These are phyloP conservation scores for Gloeopeniophorella convolvens DNA, from an alignment of 768 basidiomycete genomes.

Conservation along the genomic window DNA sequence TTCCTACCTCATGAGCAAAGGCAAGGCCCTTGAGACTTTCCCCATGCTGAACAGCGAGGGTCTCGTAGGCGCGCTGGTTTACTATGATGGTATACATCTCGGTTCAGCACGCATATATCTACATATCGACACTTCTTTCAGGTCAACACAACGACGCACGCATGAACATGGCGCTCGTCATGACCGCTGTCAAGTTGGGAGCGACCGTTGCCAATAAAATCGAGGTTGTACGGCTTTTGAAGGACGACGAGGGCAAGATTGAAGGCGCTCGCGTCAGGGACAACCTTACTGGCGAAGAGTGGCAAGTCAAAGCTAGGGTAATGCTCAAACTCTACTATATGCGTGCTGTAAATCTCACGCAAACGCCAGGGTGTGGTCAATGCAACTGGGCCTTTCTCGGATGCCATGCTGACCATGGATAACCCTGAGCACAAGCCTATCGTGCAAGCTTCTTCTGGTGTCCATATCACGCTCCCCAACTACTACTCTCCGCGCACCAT, in stretches of 20 bases:
- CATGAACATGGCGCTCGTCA: slow-evolving; percentile 94
- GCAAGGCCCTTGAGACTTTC: slow-evolving; percentile 89
- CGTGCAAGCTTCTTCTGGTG: slow-evolving; percentile 86
- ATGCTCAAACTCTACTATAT: background rate
- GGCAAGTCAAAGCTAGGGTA: slow-evolving; percentile 76
- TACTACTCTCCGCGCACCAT: slow-evolving; percentile 94
- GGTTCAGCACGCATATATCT: slow-evolving; percentile 30
- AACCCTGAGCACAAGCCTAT: slow-evolving; percentile 73
- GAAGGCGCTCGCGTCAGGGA: slow-evolving; percentile 74
- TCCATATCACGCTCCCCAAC: slow-evolving; percentile 94
- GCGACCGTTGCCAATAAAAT: slow-evolving; percentile 86
- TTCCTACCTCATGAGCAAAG: slow-evolving; percentile 92
- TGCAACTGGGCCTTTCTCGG: slow-evolving; percentile 93
- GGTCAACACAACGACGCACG: slow-evolving; percentile 98
- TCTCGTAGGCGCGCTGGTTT: slow-evolving; percentile 90
- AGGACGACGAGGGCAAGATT: slow-evolving; percentile 57
- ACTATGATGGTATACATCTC: slow-evolving; percentile 76
- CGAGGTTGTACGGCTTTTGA: slow-evolving; percentile 75
- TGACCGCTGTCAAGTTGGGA: slow-evolving; percentile 91
- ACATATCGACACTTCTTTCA: slow-evolving; percentile 25
- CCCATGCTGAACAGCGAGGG: slow-evolving; percentile 94
- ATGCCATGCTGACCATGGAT: slow-evolving; percentile 78
- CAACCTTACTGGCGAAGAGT: slow-evolving; percentile 75
- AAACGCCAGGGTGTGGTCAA: slow-evolving; percentile 76
- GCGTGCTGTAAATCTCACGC: background rate